These are phyloP conservation scores for Fragilariopsis cylindrus DNA, from an alignment of 108 stramenopile species.

Conservation along the genomic window DNA sequence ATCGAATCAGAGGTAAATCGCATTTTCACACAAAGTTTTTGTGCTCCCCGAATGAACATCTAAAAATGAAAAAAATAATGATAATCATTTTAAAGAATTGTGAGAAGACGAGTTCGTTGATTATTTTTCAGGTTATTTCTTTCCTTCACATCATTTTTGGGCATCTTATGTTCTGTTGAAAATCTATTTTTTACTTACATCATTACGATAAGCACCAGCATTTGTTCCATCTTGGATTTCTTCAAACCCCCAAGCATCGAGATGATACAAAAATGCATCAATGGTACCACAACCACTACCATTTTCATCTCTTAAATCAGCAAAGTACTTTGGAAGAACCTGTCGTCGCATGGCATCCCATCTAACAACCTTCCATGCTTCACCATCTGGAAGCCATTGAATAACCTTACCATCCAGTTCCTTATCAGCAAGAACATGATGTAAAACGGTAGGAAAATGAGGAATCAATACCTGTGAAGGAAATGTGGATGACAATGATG, in stretches of 20 bases:
- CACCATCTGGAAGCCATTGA: slow-evolving; percentile 52
- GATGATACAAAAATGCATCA: slow-evolving; percentile 58
- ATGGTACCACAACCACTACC: slow-evolving; percentile 48
- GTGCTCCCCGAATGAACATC: slow-evolving; percentile 46
- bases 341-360: slow-evolving; percentile 55
- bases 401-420: slow-evolving; percentile 28
- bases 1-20: slow-evolving; percentile 13
- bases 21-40: slow-evolving; percentile 44
- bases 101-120: neutral
- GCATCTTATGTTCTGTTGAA: neutral
- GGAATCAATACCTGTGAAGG: slow-evolving; percentile 27
- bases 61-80: slow-evolving; percentile 13
- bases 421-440: slow-evolving; percentile 36
- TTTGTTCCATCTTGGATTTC: slow-evolving; percentile 58
- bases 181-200: slow-evolving; percentile 39
- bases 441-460: slow-evolving; percentile 51
- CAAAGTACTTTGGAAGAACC: slow-evolving; percentile 53
- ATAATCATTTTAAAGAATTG: neutral
- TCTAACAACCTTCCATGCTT: slow-evolving; percentile 55
- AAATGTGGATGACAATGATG: slow-evolving; percentile 1
- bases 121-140: neutral
- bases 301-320: slow-evolving; percentile 40
- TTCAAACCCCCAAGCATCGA: slow-evolving; percentile 64
- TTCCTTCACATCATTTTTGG: no score
- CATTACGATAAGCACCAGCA: slow-evolving; percentile 55